phyloP scores from a whole-genome alignment of 2,329 filamentous ascomycete species.

The Diaporthe ampelina region DNA sequence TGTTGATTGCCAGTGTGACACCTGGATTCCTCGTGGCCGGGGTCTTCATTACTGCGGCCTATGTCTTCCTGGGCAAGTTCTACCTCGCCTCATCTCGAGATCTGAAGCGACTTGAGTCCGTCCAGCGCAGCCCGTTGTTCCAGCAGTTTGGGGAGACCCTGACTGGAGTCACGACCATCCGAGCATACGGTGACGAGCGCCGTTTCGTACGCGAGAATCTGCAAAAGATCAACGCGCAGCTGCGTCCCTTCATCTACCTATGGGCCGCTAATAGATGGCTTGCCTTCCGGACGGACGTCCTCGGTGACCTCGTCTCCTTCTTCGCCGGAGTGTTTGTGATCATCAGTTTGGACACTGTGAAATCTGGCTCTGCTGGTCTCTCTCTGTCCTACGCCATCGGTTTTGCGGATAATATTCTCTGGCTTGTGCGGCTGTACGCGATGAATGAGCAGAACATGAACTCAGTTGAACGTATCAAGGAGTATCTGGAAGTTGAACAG shows the following conservation, averaged over 20 bases:
- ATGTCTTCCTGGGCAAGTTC: constrained; percentile 85
- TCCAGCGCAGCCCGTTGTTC: constrained; percentile 94
- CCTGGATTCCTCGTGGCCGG: constrained; percentile 91
- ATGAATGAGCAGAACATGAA: constrained; percentile 99
- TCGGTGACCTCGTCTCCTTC: constrained; percentile 93
- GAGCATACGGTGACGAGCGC: constrained; percentile 93
- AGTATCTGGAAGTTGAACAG: constrained; percentile 96
- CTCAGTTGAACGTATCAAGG: constrained; percentile 95
- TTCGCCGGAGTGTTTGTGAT: constrained; percentile 94
- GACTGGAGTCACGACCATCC: constrained; percentile 94
- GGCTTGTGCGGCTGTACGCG: constrained; percentile 94
- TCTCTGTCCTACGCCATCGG: constrained; percentile 96
- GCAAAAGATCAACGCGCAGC: constrained; percentile 87
- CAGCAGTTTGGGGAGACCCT: constrained; percentile 98
- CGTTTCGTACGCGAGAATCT: constrained; percentile 96
- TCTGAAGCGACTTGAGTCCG: constrained; percentile 93
- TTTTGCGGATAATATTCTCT: constrained; percentile 96
- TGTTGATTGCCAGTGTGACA: constrained; percentile 89
- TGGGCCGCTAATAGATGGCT: constrained; percentile 99
- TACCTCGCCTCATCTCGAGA: constrained; percentile 96
- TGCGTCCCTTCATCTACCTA: constrained; percentile 93
- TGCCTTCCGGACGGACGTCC: constrained; percentile 88
- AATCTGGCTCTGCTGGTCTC: constrained; percentile 92
- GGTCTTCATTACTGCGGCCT: constrained; percentile 85
- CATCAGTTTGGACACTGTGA: constrained; percentile 83